phyloP scores from a whole-genome alignment of 306 rosid species.

The Glycine soja region DNA sequence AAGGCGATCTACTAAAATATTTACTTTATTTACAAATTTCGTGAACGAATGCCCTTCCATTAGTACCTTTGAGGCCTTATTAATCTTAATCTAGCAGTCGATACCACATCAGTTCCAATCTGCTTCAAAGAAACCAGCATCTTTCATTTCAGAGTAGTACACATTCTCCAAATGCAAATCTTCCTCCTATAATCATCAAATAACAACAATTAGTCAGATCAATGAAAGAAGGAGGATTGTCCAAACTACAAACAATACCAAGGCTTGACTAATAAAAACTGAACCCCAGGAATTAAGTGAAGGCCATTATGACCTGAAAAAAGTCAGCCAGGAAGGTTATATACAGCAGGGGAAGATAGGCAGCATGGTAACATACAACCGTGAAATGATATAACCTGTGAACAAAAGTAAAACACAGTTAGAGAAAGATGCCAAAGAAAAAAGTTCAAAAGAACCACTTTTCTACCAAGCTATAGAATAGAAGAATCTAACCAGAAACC shows the following conservation, averaged over 20 bases:
- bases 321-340: slow-evolving; percentile 89
- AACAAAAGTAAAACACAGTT: slow-evolving; percentile 37
- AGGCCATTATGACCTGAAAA: slow-evolving; percentile 63
- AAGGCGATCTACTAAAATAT: slow-evolving; percentile 42
- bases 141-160: slow-evolving; percentile 97
- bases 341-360: slow-evolving; percentile 90
- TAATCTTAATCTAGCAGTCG: slow-evolving; percentile 21
- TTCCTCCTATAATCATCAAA: slow-evolving; percentile 68
- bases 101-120: slow-evolving; percentile 74
- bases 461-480: slow-evolving; percentile 9
- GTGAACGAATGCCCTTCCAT: neutral
- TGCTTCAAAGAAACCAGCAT: slow-evolving; percentile 90
- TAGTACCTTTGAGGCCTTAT: slow-evolving; percentile 36
- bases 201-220: neutral
- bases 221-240: neutral
- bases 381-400: slow-evolving; percentile 79
- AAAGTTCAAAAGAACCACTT: slow-evolving; percentile 16
- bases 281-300: neutral
- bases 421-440: slow-evolving; percentile 39
- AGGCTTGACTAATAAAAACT: slow-evolving; percentile 11
- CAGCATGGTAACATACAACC: slow-evolving; percentile 77
- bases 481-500: slow-evolving; percentile 74
- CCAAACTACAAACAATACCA: slow-evolving; percentile 20
- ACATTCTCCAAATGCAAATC: slow-evolving; percentile 83
- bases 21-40: slow-evolving; percentile 55